Conservation (phyloP, 768 basidiomycete species). For the Fomitopsis serialis region DNA sequence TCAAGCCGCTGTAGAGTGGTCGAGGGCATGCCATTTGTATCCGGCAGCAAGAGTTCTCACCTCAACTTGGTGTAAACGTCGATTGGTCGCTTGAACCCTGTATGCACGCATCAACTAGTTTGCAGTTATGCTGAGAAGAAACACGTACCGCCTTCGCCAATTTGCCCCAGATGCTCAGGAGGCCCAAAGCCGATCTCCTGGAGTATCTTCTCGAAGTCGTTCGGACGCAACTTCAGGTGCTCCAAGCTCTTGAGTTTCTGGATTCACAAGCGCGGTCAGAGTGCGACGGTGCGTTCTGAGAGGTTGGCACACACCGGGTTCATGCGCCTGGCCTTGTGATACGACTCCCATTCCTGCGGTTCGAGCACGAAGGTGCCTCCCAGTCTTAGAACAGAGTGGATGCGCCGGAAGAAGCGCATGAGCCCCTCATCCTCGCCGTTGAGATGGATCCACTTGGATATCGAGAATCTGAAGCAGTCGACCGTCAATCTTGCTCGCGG, state of each 20-base stretch:
- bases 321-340: constrained; percentile 72
- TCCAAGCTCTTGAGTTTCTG: constrained; percentile 56
- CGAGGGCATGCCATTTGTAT: not conserved
- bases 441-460: constrained; percentile 92
- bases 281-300: not conserved
- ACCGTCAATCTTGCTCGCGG: not conserved
- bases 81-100: constrained; percentile 59
- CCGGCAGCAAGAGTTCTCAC: not conserved
- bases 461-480: constrained; percentile 54
- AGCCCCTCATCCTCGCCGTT: constrained; percentile 74
- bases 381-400: constrained; percentile 47
- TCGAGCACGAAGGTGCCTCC: constrained; percentile 76
- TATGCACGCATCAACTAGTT: not conserved
- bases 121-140: not conserved
- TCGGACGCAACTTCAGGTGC: constrained; percentile 55
- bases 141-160: constrained; percentile 61
- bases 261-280: not conserved
- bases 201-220: constrained; percentile 53
- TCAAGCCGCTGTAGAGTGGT: no score
- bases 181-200: constrained; percentile 56
- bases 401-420: constrained; percentile 58
- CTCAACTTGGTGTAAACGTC: constrained; percentile 50
- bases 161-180: constrained; percentile 41
- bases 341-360: constrained; percentile 82
- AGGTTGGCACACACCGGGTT: constrained; percentile 36